Evolutionary conservation across 2,329 filamentous ascomycete genomes (phyloP).

Genomic region (Thermothelomyces thermophilus): DNA sequence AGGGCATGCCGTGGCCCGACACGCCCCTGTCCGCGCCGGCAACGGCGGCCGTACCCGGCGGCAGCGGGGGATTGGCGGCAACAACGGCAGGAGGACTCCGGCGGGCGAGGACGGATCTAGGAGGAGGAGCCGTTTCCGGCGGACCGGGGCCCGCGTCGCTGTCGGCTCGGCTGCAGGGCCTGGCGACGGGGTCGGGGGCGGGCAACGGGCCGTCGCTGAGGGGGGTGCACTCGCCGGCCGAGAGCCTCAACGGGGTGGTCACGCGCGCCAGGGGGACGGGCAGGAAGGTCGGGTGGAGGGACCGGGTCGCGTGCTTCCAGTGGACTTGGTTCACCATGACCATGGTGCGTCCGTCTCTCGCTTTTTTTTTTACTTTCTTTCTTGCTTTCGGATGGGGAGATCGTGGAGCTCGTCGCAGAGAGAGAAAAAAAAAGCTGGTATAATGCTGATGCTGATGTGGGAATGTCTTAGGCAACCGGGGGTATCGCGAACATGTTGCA

Average conservation of each 20-base stretch:
- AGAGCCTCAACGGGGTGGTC: slow-evolving; percentile 17
- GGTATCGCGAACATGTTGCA: slow-evolving; percentile 50
- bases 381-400: too few species aligned
- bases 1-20: not conserved
- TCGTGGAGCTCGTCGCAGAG: too few species aligned
- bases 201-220: not conserved
- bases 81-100: too few species aligned
- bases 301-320: slow-evolving; percentile 46
- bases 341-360: slow-evolving; percentile 31
- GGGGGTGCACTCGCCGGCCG: not conserved
- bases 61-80: too few species aligned
- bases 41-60: too few species aligned
- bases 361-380: not conserved
- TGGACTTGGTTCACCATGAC: slow-evolving; percentile 79
- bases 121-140: too few species aligned
- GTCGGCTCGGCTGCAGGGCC: not conserved
- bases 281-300: slow-evolving; percentile 37
- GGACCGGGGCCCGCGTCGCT: too few species aligned
- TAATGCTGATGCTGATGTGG: not conserved
- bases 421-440: too few species aligned
- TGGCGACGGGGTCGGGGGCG: not conserved
- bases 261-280: slow-evolving; percentile 2
- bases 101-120: too few species aligned
- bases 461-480: slow-evolving; percentile 42
- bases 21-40: not conserved